phyloP scores from a whole-genome alignment of 2,329 filamentous ascomycete species.

The Periconia macrospinosa region DNA sequence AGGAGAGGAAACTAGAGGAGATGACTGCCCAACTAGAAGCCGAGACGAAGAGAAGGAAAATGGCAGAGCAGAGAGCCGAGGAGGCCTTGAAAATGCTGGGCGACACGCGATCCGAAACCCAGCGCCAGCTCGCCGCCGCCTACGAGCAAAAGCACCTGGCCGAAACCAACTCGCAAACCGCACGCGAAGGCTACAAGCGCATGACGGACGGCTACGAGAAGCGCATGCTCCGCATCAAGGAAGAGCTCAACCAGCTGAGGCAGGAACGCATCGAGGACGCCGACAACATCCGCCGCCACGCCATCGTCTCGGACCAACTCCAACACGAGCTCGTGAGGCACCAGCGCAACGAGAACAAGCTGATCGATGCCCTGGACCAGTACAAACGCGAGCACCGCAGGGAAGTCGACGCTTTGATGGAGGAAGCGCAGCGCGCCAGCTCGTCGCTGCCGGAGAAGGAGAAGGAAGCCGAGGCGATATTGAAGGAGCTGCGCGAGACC shows the following conservation, averaged over 20 bases:
- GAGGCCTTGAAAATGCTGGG: constrained; percentile 67
- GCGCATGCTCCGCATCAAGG: constrained; percentile 58
- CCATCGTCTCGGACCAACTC: constrained; percentile 73
- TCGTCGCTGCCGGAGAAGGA: constrained; percentile 57
- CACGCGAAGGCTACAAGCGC: constrained; percentile 72
- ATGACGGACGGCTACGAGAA: constrained; percentile 56
- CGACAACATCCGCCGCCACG: constrained; percentile 53
- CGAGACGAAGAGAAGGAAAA: constrained; percentile 64
- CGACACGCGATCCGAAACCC: constrained; percentile 60
- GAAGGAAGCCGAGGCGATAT: constrained; percentile 54
- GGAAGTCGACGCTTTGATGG: constrained; percentile 62
- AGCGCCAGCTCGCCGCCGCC: constrained; percentile 63
- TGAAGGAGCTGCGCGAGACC: neutral
- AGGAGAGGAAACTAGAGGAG: constrained; percentile 74
- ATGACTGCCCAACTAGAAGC: constrained; percentile 65
- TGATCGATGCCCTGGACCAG: constrained; percentile 61
- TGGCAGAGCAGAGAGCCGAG: constrained; percentile 63
- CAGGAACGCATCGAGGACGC: constrained; percentile 31
- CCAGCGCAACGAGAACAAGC: constrained; percentile 63
- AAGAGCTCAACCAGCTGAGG: constrained; percentile 35
- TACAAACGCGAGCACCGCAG: constrained; percentile 68
- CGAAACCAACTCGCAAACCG: constrained; percentile 64
- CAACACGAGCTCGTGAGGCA: constrained; percentile 67
- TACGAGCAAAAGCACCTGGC: constrained; percentile 54
- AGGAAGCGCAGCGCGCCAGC: constrained; percentile 57